Conservation (phyloP, 78 protist species). For the Dictyostelium firmibasis region DNA sequence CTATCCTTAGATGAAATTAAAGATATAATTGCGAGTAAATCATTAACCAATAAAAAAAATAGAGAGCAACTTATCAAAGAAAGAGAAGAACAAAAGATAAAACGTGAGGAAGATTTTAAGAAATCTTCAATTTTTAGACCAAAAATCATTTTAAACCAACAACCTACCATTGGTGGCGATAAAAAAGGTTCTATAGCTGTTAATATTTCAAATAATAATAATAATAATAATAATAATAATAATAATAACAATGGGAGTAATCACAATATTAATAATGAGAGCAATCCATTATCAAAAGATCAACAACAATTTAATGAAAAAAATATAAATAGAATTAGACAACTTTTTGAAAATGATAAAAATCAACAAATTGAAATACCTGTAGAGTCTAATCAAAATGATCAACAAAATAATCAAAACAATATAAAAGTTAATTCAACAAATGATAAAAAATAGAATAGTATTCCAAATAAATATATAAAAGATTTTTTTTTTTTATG, state of each 20-base stretch:
- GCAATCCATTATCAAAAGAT: not conserved
- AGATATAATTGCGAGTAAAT: constrained; percentile 36
- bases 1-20: constrained; percentile 79
- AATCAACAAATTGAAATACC: not conserved
- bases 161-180: not conserved
- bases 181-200: not conserved
- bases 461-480: not conserved
- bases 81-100: constrained; percentile 36
- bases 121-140: not conserved
- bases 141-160: not conserved
- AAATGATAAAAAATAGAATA: not conserved
- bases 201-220: not conserved
- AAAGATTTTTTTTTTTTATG: too few species aligned
- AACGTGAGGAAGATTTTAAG: constrained; percentile 24
- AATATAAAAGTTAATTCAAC: not conserved
- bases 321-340: not conserved
- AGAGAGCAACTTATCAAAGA: constrained; percentile 16
- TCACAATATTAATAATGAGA: not conserved
- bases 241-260: not conserved
- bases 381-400: not conserved
- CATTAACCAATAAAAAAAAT: constrained; percentile 25
- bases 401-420: not conserved
- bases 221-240: not conserved
- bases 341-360: not conserved
- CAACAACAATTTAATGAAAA: not conserved